Base-by-base conservation (phyloP, 768 basidiomycete species). In the Dioszegia hungarica region DNA sequence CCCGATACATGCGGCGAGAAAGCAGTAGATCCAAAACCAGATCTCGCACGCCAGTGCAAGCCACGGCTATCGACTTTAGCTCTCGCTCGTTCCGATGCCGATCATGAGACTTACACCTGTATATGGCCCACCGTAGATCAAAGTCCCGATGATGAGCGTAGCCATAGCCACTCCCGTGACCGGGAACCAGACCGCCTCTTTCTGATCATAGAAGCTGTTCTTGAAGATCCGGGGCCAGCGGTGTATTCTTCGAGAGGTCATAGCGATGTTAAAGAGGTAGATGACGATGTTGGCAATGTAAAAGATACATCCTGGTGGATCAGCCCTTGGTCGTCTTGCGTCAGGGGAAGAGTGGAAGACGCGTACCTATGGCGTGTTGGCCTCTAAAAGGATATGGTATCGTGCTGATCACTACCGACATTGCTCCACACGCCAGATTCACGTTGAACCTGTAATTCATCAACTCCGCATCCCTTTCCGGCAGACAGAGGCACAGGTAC, bases 271-370 rank as follows among this genome's bases (percentile, higher is more conserved):
- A 51, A 62, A 36, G 2, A 57, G 29, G 40, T 53, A 57, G 43
- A 62, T 27, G 33, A 57, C 25, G 10, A 62, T 57, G 39, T 62
- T 53, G n/a, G 53, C 31, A n/a, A 62, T 54, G 25, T 54, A 52
- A 34, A 57, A 62, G 38, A 59, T 45, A 43, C 40, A 49, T 33
- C 57, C 57, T 58, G 38, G 5, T 34, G n/a, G 5, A n/a, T 57
- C 28, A 50, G 56, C 47, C 29, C 10, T n/a, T n/a, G n/a, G n/a
- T n/a, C n/a, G n/a, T n/a, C n/a, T n/a, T n/a, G n/a, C n/a, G n/a
- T n/a, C n/a, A n/a, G n/a, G n/a, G n/a, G n/a, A n/a, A 6, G 25
- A n/a, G 22, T 9, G 15, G 8, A 29, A 8, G 22, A 27, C 24
- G n/a, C 38, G 24, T 27, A 56, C 60, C 60, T 20, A 61, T 54